A percentile compares a stretch with the other conserved stretches of the same genome.
phyloP scores from a whole-genome alignment of 306 rosid species.

The Alnus glutinosa region DNA sequence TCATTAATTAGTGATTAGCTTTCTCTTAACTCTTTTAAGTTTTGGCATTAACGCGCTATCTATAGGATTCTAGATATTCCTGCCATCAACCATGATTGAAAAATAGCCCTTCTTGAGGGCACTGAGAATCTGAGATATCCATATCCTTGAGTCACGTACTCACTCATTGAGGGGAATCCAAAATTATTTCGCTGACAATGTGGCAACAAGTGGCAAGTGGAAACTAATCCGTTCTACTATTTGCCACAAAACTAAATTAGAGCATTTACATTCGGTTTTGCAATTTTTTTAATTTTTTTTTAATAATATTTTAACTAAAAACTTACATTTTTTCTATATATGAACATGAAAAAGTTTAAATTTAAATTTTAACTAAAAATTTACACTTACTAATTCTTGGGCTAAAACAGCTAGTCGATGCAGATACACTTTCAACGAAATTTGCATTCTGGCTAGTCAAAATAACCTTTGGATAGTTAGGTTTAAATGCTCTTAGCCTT shows the following conservation, averaged over 20 bases:
- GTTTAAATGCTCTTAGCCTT: too few relatives aligned
- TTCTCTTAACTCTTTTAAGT: neutral
- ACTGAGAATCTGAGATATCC: neutral
- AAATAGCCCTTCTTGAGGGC: neutral
- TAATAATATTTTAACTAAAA: too few relatives aligned
- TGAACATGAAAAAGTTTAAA: too few relatives aligned
- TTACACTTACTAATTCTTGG: too few relatives aligned
- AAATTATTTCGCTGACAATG: neutral
- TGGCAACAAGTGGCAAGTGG: constrained; percentile 14
- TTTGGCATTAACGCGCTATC: constrained; percentile 25
- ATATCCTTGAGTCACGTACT: neutral
- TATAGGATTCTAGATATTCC: neutral
- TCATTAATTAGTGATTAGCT: neutral
- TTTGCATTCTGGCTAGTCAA: too few relatives aligned
- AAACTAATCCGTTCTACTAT: neutral
- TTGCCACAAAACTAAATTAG: neutral
- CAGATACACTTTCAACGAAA: too few relatives aligned
- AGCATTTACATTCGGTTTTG: too few relatives aligned
- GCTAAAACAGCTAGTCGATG: too few relatives aligned
- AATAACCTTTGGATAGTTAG: too few relatives aligned
- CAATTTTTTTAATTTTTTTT: too few relatives aligned
- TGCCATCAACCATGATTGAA: constrained; percentile 12
- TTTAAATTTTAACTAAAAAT: too few relatives aligned
- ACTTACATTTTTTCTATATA: too few relatives aligned
- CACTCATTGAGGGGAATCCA: neutral